Base-by-base conservation (phyloP, 2,329 filamentous ascomycete species). In the Colletotrichum lini region DNA sequence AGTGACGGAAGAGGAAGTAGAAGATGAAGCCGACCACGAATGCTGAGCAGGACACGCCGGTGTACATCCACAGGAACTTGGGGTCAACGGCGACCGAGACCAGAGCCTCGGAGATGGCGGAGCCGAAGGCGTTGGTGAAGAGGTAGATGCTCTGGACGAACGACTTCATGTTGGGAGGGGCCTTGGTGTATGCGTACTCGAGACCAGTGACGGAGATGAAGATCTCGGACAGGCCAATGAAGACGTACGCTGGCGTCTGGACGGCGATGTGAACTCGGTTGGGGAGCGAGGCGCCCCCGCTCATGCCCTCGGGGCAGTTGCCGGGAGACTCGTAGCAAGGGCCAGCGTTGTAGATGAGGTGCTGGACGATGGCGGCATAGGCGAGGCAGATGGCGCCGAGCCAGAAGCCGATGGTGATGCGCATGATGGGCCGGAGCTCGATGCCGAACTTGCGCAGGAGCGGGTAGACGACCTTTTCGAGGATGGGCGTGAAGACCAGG, bases 151-250 rank as follows among this genome's bases (percentile, higher is more conserved):
- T 85, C 78, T 86, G 86, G 40, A 89, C 83, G 83, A 89, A 89
- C 0, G 88, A 89, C 78, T 91, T 89, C 91, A 94, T 93, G 78
- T 85, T 89, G 52, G 87, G 87, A 2, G 92, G 92, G 0, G 92
- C 92, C 80, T 94, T 93, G 76, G 91, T 93, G 81, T 91, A 94
- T 21, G 91, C 92, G 74, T 94, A 93, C 78, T 94, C 92, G 13
- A 93, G 86, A 72, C 89, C 89, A 1, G 91, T 92, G 72, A 94
- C 90, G 13, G 89, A 91, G 57, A 89, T 88, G 76, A 91, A 88
- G 68, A 91, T 90, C 78, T 92, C 89, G 0, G 88, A 84, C 16
- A 89, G 79, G 23, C 86, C 89, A 38, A 90, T 88, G 57, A 91
- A 83, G 58, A 91, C 78, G 23, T 89, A 88, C 40, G 87, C 90